These are phyloP conservation scores for Podospora pseudocomata DNA, from an alignment of 495 filamentous ascomycete genomes.

Conservation along the genomic window DNA sequence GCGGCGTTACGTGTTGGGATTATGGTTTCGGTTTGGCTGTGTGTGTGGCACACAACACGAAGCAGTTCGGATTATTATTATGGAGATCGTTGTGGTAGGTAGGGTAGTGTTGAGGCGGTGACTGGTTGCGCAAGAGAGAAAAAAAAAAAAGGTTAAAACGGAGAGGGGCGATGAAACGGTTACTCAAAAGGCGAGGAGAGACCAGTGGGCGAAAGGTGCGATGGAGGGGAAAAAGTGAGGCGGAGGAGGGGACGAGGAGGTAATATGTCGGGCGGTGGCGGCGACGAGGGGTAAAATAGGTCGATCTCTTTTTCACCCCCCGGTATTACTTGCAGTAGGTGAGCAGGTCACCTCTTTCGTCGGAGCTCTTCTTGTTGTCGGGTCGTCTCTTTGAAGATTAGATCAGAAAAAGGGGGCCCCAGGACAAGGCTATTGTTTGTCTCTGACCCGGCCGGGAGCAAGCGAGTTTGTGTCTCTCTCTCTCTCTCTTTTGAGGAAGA, in stretches of 20 bases:
- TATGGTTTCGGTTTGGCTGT: background rate
- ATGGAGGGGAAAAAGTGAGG: background rate
- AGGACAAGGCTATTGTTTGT: background rate
- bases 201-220: background rate
- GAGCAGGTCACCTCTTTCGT: background rate
- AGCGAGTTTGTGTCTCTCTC: background rate
- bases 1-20: background rate
- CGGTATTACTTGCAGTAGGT: background rate
- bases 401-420: background rate
- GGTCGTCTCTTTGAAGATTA: too few relatives aligned
- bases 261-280: background rate
- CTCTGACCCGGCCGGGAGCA: background rate
- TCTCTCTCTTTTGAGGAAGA: too few relatives aligned
- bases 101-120: too few relatives aligned
- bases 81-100: background rate
- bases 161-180: too few relatives aligned
- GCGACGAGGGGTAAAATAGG: constrained; percentile 6
- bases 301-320: background rate
- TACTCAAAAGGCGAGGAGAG: too few relatives aligned
- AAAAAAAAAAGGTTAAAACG: too few relatives aligned
- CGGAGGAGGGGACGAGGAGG: background rate
- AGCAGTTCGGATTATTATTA: background rate
- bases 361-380: too few relatives aligned
- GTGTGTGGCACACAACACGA: background rate
- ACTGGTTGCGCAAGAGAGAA: too few relatives aligned